These are phyloP conservation scores for Parmelia sp. DNA, from an alignment of 495 filamentous ascomycete genomes.

Conservation along the genomic window DNA sequence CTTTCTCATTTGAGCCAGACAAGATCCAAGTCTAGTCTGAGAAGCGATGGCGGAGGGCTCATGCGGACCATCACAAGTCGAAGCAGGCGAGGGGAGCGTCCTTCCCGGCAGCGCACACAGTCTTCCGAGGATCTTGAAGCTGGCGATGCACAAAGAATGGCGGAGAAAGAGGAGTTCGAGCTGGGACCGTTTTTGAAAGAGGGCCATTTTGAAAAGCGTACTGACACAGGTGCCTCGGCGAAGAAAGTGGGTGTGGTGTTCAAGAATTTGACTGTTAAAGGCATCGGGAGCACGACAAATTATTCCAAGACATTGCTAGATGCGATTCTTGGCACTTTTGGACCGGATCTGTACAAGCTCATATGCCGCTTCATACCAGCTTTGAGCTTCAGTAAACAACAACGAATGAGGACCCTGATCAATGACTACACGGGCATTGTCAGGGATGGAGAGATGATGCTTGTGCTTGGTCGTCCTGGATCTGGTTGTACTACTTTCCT, in stretches of 20 bases:
- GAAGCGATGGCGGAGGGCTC: conserved; percentile 23
- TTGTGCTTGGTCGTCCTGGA: conserved; percentile 75
- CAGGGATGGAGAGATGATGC: conserved; percentile 74
- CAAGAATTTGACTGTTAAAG: conserved; percentile 71
- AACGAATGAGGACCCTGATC: conserved; percentile 55
- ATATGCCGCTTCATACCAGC: conserved; percentile 57
- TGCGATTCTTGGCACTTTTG: conserved; percentile 76
- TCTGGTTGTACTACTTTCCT: conserved; percentile 77
- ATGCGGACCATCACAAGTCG: conserved; percentile 19
- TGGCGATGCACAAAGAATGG: conserved; percentile 29
- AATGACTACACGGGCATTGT: conserved; percentile 75
- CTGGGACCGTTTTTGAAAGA: conserved; percentile 69
- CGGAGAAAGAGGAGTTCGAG: conserved; percentile 55
- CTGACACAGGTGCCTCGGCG: conserved; percentile 56
- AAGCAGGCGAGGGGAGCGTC: conserved; percentile 21
- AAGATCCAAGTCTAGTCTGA: conserved; percentile 38
- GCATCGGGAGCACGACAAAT: conserved; percentile 56
- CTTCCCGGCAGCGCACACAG: conserved; percentile 1
- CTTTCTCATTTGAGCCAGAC: conserved; percentile 54
- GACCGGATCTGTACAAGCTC: conserved; percentile 71
- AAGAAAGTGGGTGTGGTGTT: conserved; percentile 85
- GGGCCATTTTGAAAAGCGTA: conserved; percentile 74
- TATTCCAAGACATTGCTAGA: conserved; percentile 71
- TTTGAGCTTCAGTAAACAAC: conserved; percentile 48
- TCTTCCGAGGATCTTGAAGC: conserved; percentile 24